Evolutionary conservation across 768 basidiomycete genomes (phyloP).

Genomic region (Daedalea quercina): DNA sequence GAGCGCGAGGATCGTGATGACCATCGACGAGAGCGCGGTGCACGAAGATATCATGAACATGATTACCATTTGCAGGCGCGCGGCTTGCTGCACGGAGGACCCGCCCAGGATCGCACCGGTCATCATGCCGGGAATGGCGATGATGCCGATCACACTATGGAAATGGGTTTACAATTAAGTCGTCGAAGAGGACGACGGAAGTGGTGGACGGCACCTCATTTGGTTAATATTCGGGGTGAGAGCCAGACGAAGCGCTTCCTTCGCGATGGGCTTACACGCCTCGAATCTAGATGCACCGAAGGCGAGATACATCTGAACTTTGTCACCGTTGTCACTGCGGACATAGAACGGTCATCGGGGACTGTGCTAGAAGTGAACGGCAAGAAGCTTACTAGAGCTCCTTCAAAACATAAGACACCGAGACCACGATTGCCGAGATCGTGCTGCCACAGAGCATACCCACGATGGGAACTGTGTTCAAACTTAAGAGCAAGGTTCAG

Average conservation of each 20-base stretch:
- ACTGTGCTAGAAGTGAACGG: too few species aligned
- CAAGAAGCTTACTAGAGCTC: slow-evolving; percentile 56
- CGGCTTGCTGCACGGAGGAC: slow-evolving; percentile 77
- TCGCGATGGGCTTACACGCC: slow-evolving; percentile 73
- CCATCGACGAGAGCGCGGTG: slow-evolving; percentile 64
- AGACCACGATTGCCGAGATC: slow-evolving; percentile 69
- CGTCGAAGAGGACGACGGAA: not conserved
- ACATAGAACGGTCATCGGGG: not conserved
- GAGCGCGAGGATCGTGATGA: slow-evolving; percentile 55
- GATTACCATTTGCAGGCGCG: slow-evolving; percentile 85
- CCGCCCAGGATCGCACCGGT: slow-evolving; percentile 88
- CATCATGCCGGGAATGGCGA: slow-evolving; percentile 88
- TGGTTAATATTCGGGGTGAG: slow-evolving; percentile 78
- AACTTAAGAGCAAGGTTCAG: not conserved
- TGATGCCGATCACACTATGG: slow-evolving; percentile 65
- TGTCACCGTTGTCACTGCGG: slow-evolving; percentile 72
- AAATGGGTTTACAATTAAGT: not conserved
- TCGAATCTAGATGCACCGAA: slow-evolving; percentile 82
- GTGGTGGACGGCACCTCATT: slow-evolving; percentile 56
- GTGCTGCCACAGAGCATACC: slow-evolving; percentile 85
- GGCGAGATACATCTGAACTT: slow-evolving; percentile 79
- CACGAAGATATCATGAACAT: slow-evolving; percentile 89
- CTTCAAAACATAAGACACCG: slow-evolving; percentile 62
- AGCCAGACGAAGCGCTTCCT: slow-evolving; percentile 73
- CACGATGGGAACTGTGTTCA: slow-evolving; percentile 59